Percentiles rank a stretch among this genome's conserved stretches.
Conservation (phyloP, 2,329 filamentous ascomycete genomes). For the Gaeumannomyces tritici region DNA sequence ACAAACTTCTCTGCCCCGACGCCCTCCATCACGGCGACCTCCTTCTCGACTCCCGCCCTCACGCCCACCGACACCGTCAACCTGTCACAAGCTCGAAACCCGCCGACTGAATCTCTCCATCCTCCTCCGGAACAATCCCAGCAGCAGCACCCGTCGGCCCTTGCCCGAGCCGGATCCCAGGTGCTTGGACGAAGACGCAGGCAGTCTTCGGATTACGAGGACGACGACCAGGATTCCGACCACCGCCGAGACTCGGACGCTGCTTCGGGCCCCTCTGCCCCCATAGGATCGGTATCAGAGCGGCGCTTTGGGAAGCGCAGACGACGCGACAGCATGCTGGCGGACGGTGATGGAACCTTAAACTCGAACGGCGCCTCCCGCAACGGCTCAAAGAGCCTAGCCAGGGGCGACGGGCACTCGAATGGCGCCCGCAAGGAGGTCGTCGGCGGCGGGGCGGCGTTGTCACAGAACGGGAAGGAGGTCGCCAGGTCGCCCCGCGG, state of each 20-base stretch:
- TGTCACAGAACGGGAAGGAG: conserved; percentile 1
- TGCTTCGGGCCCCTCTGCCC: conserved; percentile 1
- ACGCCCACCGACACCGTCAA: neutral
- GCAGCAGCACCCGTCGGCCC: neutral
- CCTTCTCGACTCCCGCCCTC: neutral
- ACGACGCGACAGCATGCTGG: conserved; percentile 3
- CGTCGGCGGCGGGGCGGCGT: neutral
- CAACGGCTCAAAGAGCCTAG: neutral
- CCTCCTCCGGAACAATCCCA: neutral
- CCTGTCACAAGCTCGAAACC: neutral
- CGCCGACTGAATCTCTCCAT: neutral
- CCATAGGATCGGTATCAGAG: neutral
- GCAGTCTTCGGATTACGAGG: neutral
- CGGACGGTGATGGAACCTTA: conserved; percentile 1
- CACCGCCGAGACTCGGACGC: neutral
- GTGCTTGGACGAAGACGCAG: conserved; percentile 3
- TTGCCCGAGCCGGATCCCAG: neutral
- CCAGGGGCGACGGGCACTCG: neutral
- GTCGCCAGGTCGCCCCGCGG: neutral
- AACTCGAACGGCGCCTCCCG: neutral
- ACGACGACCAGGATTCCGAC: conserved; percentile 1
- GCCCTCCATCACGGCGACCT: neutral
- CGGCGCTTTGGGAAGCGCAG: conserved; percentile 2
- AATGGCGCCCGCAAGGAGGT: conserved; percentile 3
- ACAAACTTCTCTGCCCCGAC: neutral